These are phyloP conservation scores for Microthyrium microscopicum DNA, from an alignment of 2,329 filamentous ascomycete genomes.

Conservation along the genomic window DNA sequence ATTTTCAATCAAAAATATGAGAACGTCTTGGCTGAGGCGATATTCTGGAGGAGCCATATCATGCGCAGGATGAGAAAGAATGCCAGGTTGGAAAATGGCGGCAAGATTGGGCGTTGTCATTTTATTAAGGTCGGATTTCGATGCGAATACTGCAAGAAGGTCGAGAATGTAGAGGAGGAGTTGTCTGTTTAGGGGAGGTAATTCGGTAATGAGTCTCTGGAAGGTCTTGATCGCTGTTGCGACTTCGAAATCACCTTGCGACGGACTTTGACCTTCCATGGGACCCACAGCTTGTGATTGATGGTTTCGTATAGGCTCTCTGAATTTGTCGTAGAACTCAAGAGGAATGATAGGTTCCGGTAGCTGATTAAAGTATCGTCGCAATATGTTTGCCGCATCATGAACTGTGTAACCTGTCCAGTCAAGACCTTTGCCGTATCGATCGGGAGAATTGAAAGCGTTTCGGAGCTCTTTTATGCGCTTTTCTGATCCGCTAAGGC, in stretches of 20 bases:
- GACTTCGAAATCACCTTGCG: slow-evolving; percentile 58
- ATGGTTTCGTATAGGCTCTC: slow-evolving; percentile 59
- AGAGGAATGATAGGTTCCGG: slow-evolving; percentile 93
- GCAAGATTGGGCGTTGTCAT: slow-evolving; percentile 93
- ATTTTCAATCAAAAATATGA: slow-evolving; percentile 96
- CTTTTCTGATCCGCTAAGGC: slow-evolving; percentile 88
- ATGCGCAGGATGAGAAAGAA: slow-evolving; percentile 83
- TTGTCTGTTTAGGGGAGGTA: slow-evolving; percentile 86
- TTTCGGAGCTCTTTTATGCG: slow-evolving; percentile 92
- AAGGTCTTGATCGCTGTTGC: slow-evolving; percentile 64
- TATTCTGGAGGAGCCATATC: slow-evolving; percentile 95
- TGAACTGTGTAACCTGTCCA: slow-evolving; percentile 98
- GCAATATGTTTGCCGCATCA: slow-evolving; percentile 90
- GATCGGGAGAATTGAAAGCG: slow-evolving; percentile 83
- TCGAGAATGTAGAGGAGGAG: slow-evolving; percentile 91
- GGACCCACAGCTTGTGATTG: slow-evolving; percentile 54
- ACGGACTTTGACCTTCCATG: slow-evolving; percentile 45
- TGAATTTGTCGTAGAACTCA: slow-evolving; percentile 81
- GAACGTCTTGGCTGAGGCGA: slow-evolving; percentile 83
- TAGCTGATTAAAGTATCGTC: slow-evolving; percentile 87
- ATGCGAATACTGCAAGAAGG: slow-evolving; percentile 87
- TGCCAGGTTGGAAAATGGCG: slow-evolving; percentile 92
- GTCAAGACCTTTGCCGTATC: slow-evolving; percentile 90
- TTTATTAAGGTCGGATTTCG: slow-evolving; percentile 89
- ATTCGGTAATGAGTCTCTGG: slow-evolving; percentile 77